These are phyloP conservation scores for Metrosideros polymorpha DNA, from an alignment of 441 rosid genomes.

Conservation along the genomic window DNA sequence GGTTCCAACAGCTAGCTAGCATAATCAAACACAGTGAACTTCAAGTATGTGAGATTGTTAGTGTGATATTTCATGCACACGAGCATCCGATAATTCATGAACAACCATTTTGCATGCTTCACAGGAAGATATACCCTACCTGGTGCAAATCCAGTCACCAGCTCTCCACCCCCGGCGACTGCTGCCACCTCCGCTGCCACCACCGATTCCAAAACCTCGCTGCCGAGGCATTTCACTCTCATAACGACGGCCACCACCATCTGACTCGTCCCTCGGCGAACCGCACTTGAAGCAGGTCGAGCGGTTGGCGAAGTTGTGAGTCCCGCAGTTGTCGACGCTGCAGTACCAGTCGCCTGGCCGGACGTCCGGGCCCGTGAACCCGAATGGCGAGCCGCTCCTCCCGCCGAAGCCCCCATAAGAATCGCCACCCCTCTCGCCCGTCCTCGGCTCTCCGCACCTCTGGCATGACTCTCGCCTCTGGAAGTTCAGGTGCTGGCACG, in stretches of 20 bases:
- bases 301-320: slow-evolving; percentile 11
- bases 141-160: slow-evolving; percentile 15
- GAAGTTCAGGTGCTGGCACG: slow-evolving; percentile 8
- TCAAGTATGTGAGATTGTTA: background rate
- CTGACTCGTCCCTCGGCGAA: background rate
- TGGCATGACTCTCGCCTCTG: slow-evolving; percentile 12
- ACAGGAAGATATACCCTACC: background rate
- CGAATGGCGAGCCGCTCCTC: slow-evolving; percentile 1
- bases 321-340: slow-evolving; percentile 1
- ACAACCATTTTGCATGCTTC: background rate
- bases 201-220: background rate
- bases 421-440: background rate
- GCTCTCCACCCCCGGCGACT: slow-evolving; percentile 7
- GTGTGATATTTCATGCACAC: background rate
- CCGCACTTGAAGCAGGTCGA: slow-evolving; percentile 13
- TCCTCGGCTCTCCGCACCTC: slow-evolving; percentile 3
- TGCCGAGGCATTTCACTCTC: background rate
- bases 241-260: background rate
- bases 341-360: background rate
- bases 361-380: background rate
- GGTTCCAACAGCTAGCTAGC: background rate
- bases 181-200: background rate
- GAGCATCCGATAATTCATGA: background rate
- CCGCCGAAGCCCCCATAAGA: slow-evolving; percentile 2
- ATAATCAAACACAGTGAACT: background rate